phyloP scores from a whole-genome alignment of 2,329 filamentous ascomycete genomes.

The Hirsutella rhossiliensis region DNA sequence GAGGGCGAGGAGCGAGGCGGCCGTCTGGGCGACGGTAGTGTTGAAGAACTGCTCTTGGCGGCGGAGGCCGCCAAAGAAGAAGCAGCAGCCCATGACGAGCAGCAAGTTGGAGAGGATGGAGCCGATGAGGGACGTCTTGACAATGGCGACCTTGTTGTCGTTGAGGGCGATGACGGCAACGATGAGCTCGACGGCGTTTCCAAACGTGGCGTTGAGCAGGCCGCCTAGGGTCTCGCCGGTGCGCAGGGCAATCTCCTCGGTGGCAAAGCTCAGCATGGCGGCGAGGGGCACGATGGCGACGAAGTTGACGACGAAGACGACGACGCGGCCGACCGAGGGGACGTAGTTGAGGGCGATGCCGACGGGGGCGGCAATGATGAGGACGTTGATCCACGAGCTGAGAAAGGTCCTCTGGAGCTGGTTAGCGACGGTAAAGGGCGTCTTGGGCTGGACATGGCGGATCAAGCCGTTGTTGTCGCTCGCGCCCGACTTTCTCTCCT shows the following conservation, averaged over 20 bases:
- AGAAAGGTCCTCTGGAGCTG: constrained; percentile 66
- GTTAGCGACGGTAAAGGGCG: constrained; percentile 46
- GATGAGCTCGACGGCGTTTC: constrained; percentile 84
- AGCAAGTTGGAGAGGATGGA: constrained; percentile 86
- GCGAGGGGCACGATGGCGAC: constrained; percentile 86
- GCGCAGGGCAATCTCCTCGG: constrained; percentile 75
- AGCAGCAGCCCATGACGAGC: constrained; percentile 83
- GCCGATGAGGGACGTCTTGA: constrained; percentile 85
- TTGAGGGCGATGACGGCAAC: constrained; percentile 75
- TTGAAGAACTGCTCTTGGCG: constrained; percentile 83
- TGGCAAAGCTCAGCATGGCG: constrained; percentile 75
- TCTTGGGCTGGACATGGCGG: constrained; percentile 34
- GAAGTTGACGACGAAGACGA: constrained; percentile 82
- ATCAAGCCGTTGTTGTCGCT: constrained; percentile 27
- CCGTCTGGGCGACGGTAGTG: constrained; percentile 81
- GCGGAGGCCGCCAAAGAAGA: constrained; percentile 75
- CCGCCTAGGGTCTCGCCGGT: constrained; percentile 81
- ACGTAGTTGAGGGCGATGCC: constrained; percentile 67
- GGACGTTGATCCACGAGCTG: constrained; percentile 75
- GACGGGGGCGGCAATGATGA: constrained; percentile 65
- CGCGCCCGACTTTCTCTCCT: constrained; percentile 20
- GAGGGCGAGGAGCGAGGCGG: constrained; percentile 67
- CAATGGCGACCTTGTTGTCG: constrained; percentile 66
- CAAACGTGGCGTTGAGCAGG: constrained; percentile 81
- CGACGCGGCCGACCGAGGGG: constrained; percentile 38